Evolutionary conservation across 2,329 filamentous ascomycete species (phyloP), one percentile per base, ranked within the genome.

Genomic region (Cladobotryum mycophilum): DNA sequence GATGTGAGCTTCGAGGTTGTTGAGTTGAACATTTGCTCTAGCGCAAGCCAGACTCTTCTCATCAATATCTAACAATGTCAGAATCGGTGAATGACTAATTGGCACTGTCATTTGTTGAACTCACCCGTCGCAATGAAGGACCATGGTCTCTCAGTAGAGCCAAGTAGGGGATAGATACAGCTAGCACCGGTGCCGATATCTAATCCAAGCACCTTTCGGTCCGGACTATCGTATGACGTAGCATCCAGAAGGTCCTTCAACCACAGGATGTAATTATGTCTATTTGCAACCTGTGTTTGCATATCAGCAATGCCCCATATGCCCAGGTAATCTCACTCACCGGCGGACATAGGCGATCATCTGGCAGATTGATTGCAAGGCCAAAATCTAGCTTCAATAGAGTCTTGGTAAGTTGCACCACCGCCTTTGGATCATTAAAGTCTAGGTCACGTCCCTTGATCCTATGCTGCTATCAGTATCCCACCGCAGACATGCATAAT

Each of bases 121-220:
- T 17, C 53, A 75, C 74, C 71, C 5, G 86, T 89, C 1, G 80
- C 87, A 33, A 84, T 66, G 56, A 91, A 90, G 2, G 70, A 76
- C 91, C 91, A 97, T 3, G 79, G 76, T 1, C 88, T 78, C 53
- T 86, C 80, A 0, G 75, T 67, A 58, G 86, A 88, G 17, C 84
- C 89, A 1, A 99, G 76, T 1, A 97, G 78, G 2, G 91, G 86
- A 63, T 97, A 99, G 59, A 99, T 95, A 60, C 86, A 86, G 58
- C 89, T 95, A 14, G 92, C 88, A 2, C 93, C 93, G 1, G 90
- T 95, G 38, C 93, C 93, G 55, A 96, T 85, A 58, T 96, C 91
- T 2, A 96, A 70, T 0, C 92, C 91, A 0, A 78, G 65, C 2
- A 89, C 73, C 40, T 75, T 69, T n/a, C 79, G 70, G 1, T 63